Conservation (phyloP, 176 grass and related monocot genomes). For the Dactylis glomerata region DNA sequence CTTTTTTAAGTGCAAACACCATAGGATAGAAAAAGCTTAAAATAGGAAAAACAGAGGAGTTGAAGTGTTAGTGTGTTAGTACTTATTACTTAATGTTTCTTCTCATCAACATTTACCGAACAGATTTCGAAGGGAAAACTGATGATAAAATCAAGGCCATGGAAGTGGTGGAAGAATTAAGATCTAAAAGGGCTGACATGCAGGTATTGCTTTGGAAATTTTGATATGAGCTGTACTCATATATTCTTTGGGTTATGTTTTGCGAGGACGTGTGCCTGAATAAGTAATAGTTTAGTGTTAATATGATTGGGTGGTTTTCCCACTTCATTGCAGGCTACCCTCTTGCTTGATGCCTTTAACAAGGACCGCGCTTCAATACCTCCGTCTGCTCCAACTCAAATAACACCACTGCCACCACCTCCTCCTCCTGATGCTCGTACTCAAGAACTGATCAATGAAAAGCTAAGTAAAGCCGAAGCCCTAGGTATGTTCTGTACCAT, state of each 20-base stretch:
- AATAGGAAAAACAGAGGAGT: neutral
- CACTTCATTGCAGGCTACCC: constrained; percentile 53
- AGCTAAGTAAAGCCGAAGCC: constrained; percentile 90
- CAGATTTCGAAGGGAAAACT: constrained; percentile 88
- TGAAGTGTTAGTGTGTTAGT: too few species aligned
- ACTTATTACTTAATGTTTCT: constrained; percentile 19
- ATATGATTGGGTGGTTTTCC: neutral
- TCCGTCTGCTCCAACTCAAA: constrained; percentile 33
- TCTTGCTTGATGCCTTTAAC: constrained; percentile 90
- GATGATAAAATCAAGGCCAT: constrained; percentile 77
- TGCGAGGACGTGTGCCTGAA: constrained; percentile 1
- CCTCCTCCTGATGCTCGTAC: constrained; percentile 71
- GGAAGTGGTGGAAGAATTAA: constrained; percentile 76
- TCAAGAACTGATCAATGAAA: constrained; percentile 98
- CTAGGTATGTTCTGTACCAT: constrained; percentile 52
- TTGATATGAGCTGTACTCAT: neutral
- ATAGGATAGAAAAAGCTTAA: neutral
- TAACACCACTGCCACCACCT: constrained; percentile 33
- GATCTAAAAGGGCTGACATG: constrained; percentile 86
- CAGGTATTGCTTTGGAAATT: constrained; percentile 51
- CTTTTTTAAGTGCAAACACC: neutral
- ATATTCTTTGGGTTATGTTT: neutral
- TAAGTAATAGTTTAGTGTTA: neutral
- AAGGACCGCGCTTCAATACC: constrained; percentile 82
- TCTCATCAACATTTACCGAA: constrained; percentile 12